Evolutionary conservation across 2,329 filamentous ascomycete species (phyloP).

Genomic region (Beauveria sp.): DNA sequence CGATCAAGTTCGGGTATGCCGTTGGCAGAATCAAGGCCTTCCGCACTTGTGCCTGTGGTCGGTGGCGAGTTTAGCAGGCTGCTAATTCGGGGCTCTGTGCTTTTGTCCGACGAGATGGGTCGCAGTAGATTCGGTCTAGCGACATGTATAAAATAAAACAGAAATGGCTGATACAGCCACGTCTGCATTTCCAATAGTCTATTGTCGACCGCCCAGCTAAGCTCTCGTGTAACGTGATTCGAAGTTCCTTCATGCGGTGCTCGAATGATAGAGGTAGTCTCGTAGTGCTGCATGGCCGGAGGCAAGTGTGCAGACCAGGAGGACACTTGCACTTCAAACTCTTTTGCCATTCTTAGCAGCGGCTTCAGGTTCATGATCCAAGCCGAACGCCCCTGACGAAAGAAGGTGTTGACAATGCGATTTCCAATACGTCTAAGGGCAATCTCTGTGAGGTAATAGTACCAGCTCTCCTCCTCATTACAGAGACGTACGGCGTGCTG

Average conservation of each 20-base stretch:
- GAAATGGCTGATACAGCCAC: constrained; percentile 16
- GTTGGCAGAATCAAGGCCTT: background rate
- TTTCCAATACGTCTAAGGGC: constrained; percentile 33
- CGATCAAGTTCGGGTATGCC: constrained; percentile 4
- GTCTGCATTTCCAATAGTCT: constrained; percentile 18
- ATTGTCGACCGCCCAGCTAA: constrained; percentile 19
- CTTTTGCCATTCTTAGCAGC: constrained; percentile 16
- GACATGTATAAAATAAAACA: constrained; percentile 16
- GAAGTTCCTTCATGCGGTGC: constrained; percentile 12
- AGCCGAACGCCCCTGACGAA: constrained; percentile 11
- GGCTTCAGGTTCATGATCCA: constrained; percentile 17
- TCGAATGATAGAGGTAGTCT: constrained; percentile 13
- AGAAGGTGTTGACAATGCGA: constrained; percentile 27
- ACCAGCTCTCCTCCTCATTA: constrained; percentile 31
- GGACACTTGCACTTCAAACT: constrained; percentile 19
- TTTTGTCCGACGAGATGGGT: background rate
- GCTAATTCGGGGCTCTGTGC: constrained; percentile 9
- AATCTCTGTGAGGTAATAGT: constrained; percentile 36
- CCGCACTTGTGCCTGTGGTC: background rate
- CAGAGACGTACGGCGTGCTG: constrained; percentile 15
- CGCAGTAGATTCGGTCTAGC: background rate
- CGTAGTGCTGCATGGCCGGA: constrained; percentile 15
- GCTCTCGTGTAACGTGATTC: constrained; percentile 16
- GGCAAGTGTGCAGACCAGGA: constrained; percentile 18
- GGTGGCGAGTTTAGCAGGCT: constrained; percentile 14